Base-by-base conservation (phyloP, 2,329 filamentous ascomycete species). In the Botrytis byssoidea region DNA sequence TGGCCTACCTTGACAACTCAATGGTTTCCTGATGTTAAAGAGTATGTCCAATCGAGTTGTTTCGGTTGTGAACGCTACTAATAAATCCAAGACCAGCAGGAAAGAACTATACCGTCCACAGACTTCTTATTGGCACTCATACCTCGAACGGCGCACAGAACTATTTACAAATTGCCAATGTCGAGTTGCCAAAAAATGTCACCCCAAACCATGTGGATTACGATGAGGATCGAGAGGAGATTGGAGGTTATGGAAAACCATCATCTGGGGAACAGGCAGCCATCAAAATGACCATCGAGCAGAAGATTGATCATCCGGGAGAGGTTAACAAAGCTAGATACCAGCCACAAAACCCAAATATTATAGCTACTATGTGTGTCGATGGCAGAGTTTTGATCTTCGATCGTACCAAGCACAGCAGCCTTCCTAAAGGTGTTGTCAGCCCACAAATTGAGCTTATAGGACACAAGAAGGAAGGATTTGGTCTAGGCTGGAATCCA, bases 251-350 rank as follows among this genome's bases (percentile, higher is more conserved):
- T 82, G 95, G 94, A 57, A 92, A 92, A 73, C 86, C 81, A n/a
- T 83, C 85, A 61, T 71, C 87, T 69, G 91, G 91, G 75, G 92
- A 93, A 77, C 88, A 91, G 35, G 87, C 90, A 32, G 86, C 89
- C 60, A 91, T 98, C 82, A 94, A 93, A 80, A 97, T 97, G 86
- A 92, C 92, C 77, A 93, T 99, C 79, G 91, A 96, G 70, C 96
- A 99, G 83, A 96, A 93, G 83, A 99, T 99, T 81, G 93, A 97
- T 82, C 96, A 99, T 82, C 94, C 95, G 25, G 93, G 93, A 76
- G 96, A 99, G 83, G 94, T 99, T 81, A 99, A 99, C 87, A 99
- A 98, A 85, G 97, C 96, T 25, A 91, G 96, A 78, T 98, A 98
- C 82, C 95, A 98, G 83, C 96, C 96, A 20, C 95, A 98, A 82